Conservation (phyloP, 176 grass and related monocot species). For the Sorghum bicolor region Sorghum_bicolor_NCBIv3 NC_012878.2:1829001-1829500, state of each 20-base stretch:
- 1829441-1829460: background rate
- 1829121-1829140: background rate
- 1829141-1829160: conserved; percentile 23
- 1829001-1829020: background rate
- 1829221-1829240: conserved; percentile 80
- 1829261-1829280: conserved; percentile 78
- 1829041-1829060: conserved; percentile 17
- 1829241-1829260: conserved; percentile 79
- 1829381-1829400: conserved; percentile 78
- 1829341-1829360: conserved; percentile 52
- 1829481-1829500: background rate
- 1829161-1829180: conserved; percentile 11
- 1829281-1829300: conserved; percentile 82
- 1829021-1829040: conserved; percentile 15
- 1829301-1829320: conserved; percentile 20
- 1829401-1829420: conserved; percentile 82
- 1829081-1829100: background rate
- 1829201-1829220: conserved; percentile 96
- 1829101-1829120: background rate
- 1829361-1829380: conserved; percentile 81
- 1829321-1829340: conserved; percentile 32
- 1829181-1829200: conserved; percentile 22
- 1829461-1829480: background rate
- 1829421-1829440: conserved; percentile 25
- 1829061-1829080: conserved; percentile 3